phyloP scores from a whole-genome alignment of 306 rosid species.

The Morella rubra region DNA sequence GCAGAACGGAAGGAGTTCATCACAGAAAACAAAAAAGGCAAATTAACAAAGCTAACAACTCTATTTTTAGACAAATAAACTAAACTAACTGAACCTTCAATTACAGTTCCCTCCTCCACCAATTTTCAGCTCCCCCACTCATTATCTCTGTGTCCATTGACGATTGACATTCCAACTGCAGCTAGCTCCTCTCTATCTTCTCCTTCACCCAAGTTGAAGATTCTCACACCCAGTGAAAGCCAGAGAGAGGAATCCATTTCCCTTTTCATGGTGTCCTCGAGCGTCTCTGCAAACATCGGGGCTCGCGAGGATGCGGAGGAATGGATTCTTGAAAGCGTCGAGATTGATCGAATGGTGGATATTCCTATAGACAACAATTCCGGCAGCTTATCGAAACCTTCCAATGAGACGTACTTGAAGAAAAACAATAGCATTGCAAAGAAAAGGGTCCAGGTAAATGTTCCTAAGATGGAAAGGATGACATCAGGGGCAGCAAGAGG shows the following conservation, averaged over 20 bases:
- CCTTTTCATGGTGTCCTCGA: conserved; percentile 12
- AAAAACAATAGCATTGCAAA: conserved; percentile 24
- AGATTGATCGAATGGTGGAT: conserved; percentile 51
- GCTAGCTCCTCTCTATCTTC: conserved; percentile 7
- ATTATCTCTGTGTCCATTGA: conserved; percentile 16
- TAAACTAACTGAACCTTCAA: conserved; percentile 8
- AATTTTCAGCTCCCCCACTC: conserved; percentile 17
- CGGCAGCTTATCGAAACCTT: conserved; percentile 13
- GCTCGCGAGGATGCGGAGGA: conserved; percentile 34
- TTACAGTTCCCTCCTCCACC: conserved; percentile 15
- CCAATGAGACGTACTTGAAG: conserved; percentile 13
- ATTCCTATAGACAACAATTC: not conserved
- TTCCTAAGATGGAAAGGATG: conserved; percentile 26
- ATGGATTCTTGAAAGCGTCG: conserved; percentile 58
- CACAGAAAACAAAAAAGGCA: not conserved
- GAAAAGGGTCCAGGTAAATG: conserved; percentile 29
- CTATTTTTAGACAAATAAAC: conserved; percentile 27
- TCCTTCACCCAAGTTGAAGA: conserved; percentile 12
- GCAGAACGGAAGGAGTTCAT: not conserved
- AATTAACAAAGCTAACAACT: not conserved
- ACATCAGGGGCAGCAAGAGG: conserved; percentile 63
- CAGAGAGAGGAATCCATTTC: not conserved
- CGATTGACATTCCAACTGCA: conserved; percentile 9
- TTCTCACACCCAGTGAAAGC: not conserved
- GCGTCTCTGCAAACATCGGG: conserved; percentile 20